phyloP scores from a whole-genome alignment of 257 asterid species.

The Solanum piurae region DNA sequence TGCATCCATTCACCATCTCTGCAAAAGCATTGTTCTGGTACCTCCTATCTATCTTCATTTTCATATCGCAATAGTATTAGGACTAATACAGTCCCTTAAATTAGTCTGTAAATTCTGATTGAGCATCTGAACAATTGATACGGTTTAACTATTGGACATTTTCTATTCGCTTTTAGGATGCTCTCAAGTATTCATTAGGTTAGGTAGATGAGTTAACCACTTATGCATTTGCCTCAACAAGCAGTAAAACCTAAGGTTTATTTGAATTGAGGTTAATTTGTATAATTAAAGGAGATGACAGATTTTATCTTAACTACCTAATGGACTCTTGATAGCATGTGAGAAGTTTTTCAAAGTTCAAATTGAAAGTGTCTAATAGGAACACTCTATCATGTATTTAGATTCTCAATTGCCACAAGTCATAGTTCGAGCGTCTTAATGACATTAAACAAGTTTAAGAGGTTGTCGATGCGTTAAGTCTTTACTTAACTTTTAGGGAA shows the following conservation, averaged over 20 bases:
- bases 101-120: background rate
- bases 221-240: background rate
- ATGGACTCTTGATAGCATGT: background rate
- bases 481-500: background rate
- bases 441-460: background rate
- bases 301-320: background rate
- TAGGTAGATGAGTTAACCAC: background rate
- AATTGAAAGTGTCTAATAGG: background rate
- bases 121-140: background rate
- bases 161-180: background rate
- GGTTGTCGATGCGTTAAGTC: background rate
- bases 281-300: background rate
- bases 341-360: background rate
- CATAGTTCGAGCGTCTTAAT: background rate
- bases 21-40: conserved; percentile 99
- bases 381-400: background rate
- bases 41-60: background rate
- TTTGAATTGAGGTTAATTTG: background rate
- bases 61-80: background rate
- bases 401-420: background rate
- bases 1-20: conserved; percentile 79
- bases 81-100: background rate
- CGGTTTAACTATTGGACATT: background rate
- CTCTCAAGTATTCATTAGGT: background rate
- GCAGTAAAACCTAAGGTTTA: background rate